phyloP scores from a whole-genome alignment of 192 early-diverging fungal genomes.

The Backusella psychrophila region DNA sequence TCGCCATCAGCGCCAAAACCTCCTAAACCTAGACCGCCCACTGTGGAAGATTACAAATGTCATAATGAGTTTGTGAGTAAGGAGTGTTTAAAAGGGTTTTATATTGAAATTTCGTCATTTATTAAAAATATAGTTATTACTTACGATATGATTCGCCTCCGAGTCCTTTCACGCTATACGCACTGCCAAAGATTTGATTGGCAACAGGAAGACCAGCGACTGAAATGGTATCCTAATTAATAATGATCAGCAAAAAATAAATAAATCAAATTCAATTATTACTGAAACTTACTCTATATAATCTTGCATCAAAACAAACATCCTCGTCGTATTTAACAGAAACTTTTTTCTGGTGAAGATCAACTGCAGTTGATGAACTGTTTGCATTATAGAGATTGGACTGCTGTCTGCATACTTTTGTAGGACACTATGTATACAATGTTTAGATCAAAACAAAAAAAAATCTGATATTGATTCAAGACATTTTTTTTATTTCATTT shows the following conservation, averaged over 20 bases:
- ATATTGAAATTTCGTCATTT: neutral
- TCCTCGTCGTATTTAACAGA: constrained; percentile 25
- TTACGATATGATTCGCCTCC: constrained; percentile 11
- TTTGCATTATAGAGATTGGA: constrained; percentile 17
- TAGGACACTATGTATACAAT: constrained; percentile 17
- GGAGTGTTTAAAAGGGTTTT: neutral
- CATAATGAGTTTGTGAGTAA: neutral
- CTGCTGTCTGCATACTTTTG: constrained; percentile 9
- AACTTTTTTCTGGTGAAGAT: constrained; percentile 20
- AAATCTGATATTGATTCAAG: neutral
- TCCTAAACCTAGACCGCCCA: constrained; percentile 28
- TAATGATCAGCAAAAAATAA: neutral
- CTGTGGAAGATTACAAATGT: neutral
- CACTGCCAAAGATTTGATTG: constrained; percentile 27
- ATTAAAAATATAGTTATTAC: neutral
- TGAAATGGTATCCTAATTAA: constrained; percentile 21
- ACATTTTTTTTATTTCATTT: neutral
- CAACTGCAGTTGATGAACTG: constrained; percentile 21
- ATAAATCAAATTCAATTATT: neutral
- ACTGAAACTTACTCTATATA: constrained; percentile 20
- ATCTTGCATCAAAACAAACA: constrained; percentile 20
- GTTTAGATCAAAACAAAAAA: neutral
- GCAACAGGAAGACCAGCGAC: constrained; percentile 18
- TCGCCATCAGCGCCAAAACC: constrained; percentile 19
- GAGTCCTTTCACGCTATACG: constrained; percentile 21